Conservation (phyloP, 2,329 filamentous ascomycete species). For the Colletotrichum eleusines region DNA sequence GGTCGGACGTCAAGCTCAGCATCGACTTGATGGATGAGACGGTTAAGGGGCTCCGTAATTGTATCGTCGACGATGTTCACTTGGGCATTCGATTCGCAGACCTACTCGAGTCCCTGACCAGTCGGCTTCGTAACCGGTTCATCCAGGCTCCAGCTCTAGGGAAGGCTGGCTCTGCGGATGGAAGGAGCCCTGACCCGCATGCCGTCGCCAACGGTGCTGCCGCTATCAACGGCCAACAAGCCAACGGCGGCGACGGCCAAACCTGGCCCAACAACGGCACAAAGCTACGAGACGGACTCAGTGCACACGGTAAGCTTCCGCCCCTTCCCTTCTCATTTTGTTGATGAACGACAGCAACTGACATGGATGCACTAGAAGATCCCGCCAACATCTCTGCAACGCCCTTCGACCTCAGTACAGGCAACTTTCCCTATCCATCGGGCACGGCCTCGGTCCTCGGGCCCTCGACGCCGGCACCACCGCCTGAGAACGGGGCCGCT, state of each 20-base stretch:
- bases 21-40: conserved; percentile 81
- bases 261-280: conserved; percentile 52
- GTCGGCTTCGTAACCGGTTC: conserved; percentile 79
- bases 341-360: conserved; percentile 36
- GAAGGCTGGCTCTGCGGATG: conserved; percentile 54
- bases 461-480: conserved; percentile 62
- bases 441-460: conserved; percentile 62
- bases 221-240: conserved; percentile 25
- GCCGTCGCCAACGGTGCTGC: conserved; percentile 44
- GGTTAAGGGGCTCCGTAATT: conserved; percentile 79
- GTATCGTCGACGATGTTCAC: conserved; percentile 87
- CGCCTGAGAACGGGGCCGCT: conserved; percentile 48
- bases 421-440: conserved; percentile 66
- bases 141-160: conserved; percentile 71
- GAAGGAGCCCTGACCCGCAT: conserved; percentile 55
- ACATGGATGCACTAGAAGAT: conserved; percentile 28
- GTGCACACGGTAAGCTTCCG: conserved; percentile 51
- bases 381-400: conserved; percentile 69
- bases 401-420: conserved; percentile 68
- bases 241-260: conserved; percentile 34
- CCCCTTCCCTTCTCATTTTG: neutral
- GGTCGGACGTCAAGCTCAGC: conserved; percentile 81
- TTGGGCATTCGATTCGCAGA: conserved; percentile 87
- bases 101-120: conserved; percentile 82
- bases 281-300: conserved; percentile 56